Base-by-base conservation (phyloP, 306 rosid species). In the Malus domestica region DNA sequence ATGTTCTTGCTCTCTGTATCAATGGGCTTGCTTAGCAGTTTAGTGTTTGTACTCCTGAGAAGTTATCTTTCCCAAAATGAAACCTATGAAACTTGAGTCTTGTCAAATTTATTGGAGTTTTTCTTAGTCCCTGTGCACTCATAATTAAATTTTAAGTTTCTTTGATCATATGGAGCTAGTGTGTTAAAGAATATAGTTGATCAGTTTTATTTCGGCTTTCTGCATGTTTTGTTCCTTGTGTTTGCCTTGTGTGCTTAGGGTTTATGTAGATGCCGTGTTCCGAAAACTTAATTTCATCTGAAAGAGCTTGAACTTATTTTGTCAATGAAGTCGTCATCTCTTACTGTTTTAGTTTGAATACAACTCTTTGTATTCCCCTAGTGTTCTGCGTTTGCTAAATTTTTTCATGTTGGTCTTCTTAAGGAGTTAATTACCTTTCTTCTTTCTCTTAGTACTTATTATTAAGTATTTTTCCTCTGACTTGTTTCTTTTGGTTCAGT, bases 401-500 rank as follows among this genome's bases (percentile, higher is more conserved):
- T 44, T 45, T 73, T 23, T 57, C 49, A 63, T 29, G 38, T 14
- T 74, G 67, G 45, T 57, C 68, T 69, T 23, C 71, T 27, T 57
- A 58, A 63, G 46, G 18, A 51, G 25, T 79, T 32, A 63, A 12
- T 32, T n/a, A n/a, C 32, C 25, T n/a, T 23, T 44, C 15, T 67
- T 49, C 49, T 74, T 44, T 11, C 25, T 10, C 45, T 42, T 42
- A 42, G 45, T 60, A 33, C 13, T 73, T 40, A 16, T 73, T 61
- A 25, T 25, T 27, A 27, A 11, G 52, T 38, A 40, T 25, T 23
- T 42, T 67, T 67, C 58, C 49, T 46, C 4, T 30, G 20, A 52
- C 14, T 46, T 46, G 20, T 69, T 40, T 76, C 79, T 63, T 68
- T 63, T 58, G 35, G 75, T 83, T 80, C 97, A 95, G 99, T 86